Evolutionary conservation across 352 stramenopile genomes (phyloP), one percentile per base, ranked within the genome.

Genomic region (Globisporangium acanthophoron): DNA sequence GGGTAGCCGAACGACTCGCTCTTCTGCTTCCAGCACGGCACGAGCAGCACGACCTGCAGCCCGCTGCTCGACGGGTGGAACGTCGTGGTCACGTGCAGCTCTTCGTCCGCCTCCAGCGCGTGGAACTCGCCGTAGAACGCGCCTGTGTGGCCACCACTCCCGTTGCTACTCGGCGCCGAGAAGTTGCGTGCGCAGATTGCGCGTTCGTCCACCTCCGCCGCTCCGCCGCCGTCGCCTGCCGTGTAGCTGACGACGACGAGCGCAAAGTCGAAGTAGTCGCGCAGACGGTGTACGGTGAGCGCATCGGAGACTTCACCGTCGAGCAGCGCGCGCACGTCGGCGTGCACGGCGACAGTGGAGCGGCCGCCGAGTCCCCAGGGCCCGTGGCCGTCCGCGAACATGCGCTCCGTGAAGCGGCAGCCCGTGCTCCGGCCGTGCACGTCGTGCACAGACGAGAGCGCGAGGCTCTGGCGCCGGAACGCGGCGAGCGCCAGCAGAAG

Each of bases 1-100:
- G 80, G 83, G 58, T 90, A 92, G 1, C 83, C 83, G 51, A 91
- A 92, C 9, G 69, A 74, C 37, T 83, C 80, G 56, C 71, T 81
- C 70, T 93, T 93, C 60, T 91, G 83, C 60, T 89, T 91, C 81
- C 80, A 90, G 64, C 85, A 95, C 0, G 83, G 78, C 44, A 88
- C 65, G 5, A 95, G 44, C 43, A 92, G 58, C 35, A 85, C 80
- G 45, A 82, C 73, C 59, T 95, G 83, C 31, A 92, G 59, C 1
- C 83, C 81, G 37, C 61, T 77, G 20, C 59, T 55, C 21, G 45
- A 57, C 6, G 85, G 83, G 18, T 78, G 73, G 45, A 93, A 93
- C 41, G 61, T 67, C 3, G 70, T 67, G 31, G 56, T 48, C n/a
- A 91, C 61, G 3, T 76, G 33, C 16, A 94, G 41, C 35, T 59